Conservation (phyloP, 306 rosid genomes). For the Abrus precatorius region DNA sequence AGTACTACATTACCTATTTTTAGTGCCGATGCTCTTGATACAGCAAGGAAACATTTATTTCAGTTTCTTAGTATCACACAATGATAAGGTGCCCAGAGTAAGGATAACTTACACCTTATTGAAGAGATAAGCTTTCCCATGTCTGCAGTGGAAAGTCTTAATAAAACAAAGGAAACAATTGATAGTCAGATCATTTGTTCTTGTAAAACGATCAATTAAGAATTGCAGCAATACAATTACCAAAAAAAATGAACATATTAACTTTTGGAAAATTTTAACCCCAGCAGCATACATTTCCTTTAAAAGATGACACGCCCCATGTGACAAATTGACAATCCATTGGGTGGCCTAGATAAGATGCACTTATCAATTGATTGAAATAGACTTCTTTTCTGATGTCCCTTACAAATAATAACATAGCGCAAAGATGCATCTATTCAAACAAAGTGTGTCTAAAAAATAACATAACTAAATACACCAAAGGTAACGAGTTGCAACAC, state of each 20-base stretch:
- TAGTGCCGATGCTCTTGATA: conserved; percentile 4
- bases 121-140: conserved; percentile 97
- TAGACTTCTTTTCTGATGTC: conserved; percentile 3
- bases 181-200: conserved; percentile 52
- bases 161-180: conserved; percentile 55
- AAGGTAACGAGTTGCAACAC: conserved; percentile 1
- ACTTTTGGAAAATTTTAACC: conserved; percentile 1
- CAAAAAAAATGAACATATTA: neutral
- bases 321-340: neutral
- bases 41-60: conserved; percentile 27
- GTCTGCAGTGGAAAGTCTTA: conserved; percentile 82
- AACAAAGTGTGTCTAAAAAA: conserved; percentile 6
- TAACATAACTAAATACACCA: neutral
- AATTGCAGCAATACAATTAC: conserved; percentile 33
- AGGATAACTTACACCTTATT: conserved; percentile 89
- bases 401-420: neutral
- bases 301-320: conserved; percentile 19
- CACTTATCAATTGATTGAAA: conserved; percentile 17
- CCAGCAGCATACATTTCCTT: conserved; percentile 7
- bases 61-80: conserved; percentile 21
- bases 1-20: conserved; percentile 24
- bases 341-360: conserved; percentile 28
- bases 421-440: conserved; percentile 29
- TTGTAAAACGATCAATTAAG: conserved; percentile 32
- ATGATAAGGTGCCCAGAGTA: conserved; percentile 40